phyloP scores from a whole-genome alignment of 2,329 filamentous ascomycete species.

The Arthroderma uncinatum region DNA sequence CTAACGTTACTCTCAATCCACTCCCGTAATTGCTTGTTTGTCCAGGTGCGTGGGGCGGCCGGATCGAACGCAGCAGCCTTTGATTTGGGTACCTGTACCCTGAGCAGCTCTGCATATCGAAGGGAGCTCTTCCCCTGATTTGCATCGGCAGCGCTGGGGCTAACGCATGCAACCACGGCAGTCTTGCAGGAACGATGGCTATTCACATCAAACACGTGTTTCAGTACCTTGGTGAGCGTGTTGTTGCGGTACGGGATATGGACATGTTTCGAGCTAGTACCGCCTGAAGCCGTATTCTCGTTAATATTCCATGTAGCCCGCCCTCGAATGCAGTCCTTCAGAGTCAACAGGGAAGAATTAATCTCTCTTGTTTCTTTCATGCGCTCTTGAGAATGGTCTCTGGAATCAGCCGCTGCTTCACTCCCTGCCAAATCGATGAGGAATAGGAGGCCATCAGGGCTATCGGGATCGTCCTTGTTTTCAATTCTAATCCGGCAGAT shows the following conservation, averaged over 20 bases:
- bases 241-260: slow-evolving; percentile 3
- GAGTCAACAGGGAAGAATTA: background rate
- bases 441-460: background rate
- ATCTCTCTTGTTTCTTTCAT: slow-evolving; percentile 2
- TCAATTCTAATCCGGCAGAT: background rate
- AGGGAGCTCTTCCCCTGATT: slow-evolving; percentile 2
- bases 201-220: slow-evolving; percentile 4
- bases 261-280: background rate
- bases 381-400: background rate
- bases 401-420: background rate
- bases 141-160: slow-evolving; percentile 1
- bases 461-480: background rate
- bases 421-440: background rate
- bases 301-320: background rate
- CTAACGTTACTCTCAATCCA: background rate
- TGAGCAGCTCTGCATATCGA: slow-evolving; percentile 3
- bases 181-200: slow-evolving; percentile 5
- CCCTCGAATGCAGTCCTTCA: background rate
- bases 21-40: background rate
- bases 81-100: background rate
- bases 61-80: background rate
- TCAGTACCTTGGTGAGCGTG: slow-evolving; percentile 1
- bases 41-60: background rate
- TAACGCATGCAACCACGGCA: slow-evolving; percentile 4
- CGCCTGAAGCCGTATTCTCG: background rate